Evolutionary conservation across 2,329 filamentous ascomycete species (phyloP), one percentile per base, ranked within the genome.

Genomic region (Pezicula rhizophila): DNA sequence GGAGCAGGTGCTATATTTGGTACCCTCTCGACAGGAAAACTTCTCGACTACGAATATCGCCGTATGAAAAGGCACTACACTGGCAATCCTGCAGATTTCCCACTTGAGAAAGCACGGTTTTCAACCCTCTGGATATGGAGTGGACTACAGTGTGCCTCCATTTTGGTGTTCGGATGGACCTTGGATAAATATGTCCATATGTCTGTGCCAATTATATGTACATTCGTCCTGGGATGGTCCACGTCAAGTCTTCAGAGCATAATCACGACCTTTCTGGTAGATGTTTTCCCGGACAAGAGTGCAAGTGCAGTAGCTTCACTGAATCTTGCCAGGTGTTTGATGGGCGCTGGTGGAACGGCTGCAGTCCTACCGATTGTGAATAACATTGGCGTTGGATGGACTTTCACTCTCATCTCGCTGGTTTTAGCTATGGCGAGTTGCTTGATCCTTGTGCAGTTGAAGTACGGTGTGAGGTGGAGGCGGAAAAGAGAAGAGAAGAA

Each of bases 11-110:
- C 70, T 8, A 66, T 76, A 5, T 60, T 69, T 2, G 70, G 74
- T 0, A 73, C 73, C 1, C 55, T 70, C 8, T 58, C 70, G 2
- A 68, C 69, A 2, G 82, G 85, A 1, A 71, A 73, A 2, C 55
- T 80, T 1, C 74, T 87, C 33, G 85, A 89, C 63, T 76, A 75
- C 66, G 87, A 87, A 62, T 90, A 84, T 61, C 72, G 75, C 1
- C 77, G 82, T 1, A 74, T 54, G 28, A 53, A 57, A 23, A 45
- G 38, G 5, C 48, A 34, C 5, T 56, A 50, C 25, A 42, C 37
- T 11, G 56, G 56, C 1, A 23, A 31, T 6, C 37, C 49, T 5
- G 56, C 57, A 1, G 66, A 71, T 45, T 74, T 75, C 42, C 66
- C 69, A 1, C 61, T 75, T 33, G 69, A 71, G 51, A 56, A 58